phyloP scores from a whole-genome alignment of 2,329 filamentous ascomycete genomes.

The Thyridium curvatum region DNA sequence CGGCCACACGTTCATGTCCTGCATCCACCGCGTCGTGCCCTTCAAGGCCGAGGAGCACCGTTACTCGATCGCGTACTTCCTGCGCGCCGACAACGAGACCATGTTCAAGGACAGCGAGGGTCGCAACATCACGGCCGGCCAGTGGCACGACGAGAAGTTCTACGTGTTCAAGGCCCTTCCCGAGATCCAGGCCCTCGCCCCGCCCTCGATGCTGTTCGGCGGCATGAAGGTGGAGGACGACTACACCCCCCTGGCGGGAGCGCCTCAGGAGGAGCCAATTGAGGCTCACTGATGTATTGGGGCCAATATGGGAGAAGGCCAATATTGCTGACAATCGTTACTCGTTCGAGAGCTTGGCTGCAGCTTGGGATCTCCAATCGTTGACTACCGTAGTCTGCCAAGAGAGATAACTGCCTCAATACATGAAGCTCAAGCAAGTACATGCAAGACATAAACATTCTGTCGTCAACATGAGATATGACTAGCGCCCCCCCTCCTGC shows the following conservation, averaged over 20 bases:
- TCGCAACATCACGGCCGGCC: constrained; percentile 42
- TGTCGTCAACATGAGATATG: no score
- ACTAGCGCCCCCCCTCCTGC: no score
- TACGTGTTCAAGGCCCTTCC: constrained; percentile 37
- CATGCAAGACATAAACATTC: no score
- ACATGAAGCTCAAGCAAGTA: no score
- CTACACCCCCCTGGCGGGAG: constrained; percentile 9
- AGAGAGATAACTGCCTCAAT: no score
- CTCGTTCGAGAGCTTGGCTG: no score
- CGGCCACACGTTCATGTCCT: constrained; percentile 46
- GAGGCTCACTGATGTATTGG: constrained; percentile 1
- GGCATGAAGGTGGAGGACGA: constrained; percentile 39
- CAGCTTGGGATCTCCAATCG: no score
- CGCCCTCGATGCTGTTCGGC: constrained; percentile 40
- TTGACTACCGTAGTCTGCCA: no score
- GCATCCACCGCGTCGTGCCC: constrained; percentile 52
- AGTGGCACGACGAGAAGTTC: constrained; percentile 51
- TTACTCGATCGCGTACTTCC: constrained; percentile 54
- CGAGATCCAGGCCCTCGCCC: constrained; percentile 39
- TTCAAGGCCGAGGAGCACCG: constrained; percentile 45
- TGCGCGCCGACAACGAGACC: constrained; percentile 49
- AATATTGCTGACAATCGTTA: no score
- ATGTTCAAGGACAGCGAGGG: constrained; percentile 50
- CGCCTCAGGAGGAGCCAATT: background rate
- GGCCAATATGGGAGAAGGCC: no score